These are phyloP conservation scores for Thraustotheca clavata DNA, from an alignment of 352 stramenopile genomes.

Conservation along the genomic window DNA sequence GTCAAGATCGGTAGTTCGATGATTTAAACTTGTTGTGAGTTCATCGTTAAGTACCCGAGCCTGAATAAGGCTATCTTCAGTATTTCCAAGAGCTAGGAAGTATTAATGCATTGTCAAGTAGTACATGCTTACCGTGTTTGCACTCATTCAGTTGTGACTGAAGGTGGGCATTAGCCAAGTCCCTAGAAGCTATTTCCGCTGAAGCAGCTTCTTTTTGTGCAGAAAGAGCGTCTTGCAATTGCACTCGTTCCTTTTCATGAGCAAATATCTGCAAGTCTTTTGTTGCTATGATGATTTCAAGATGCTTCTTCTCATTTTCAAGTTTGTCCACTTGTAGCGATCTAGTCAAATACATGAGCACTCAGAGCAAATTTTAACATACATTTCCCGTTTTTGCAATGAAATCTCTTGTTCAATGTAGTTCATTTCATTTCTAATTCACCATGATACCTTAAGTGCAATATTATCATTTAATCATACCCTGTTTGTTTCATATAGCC, in stretches of 20 bases:
- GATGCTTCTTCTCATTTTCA: slow-evolving; percentile 1
- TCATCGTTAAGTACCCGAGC: slow-evolving; percentile 4
- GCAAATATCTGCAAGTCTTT: neutral
- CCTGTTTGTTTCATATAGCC: slow-evolving; percentile 5
- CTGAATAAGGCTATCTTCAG: neutral
- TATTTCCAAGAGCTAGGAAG: neutral
- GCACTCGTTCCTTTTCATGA: neutral
- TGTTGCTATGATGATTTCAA: neutral
- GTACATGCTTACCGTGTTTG: neutral
- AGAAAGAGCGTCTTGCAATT: neutral
- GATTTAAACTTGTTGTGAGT: neutral
- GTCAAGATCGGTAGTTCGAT: slow-evolving; percentile 8
- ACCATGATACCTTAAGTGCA: neutral
- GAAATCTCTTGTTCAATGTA: slow-evolving; percentile 19
- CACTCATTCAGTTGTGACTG: neutral
- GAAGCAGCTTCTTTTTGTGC: neutral
- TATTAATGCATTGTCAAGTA: neutral
- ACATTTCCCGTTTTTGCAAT: slow-evolving; percentile 4
- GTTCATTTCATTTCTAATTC: slow-evolving; percentile 9
- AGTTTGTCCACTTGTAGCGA: slow-evolving; percentile 7
- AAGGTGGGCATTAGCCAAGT: neutral
- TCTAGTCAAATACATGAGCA: neutral
- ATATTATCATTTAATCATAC: neutral
- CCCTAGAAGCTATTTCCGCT: neutral
- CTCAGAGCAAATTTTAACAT: neutral